Conservation (phyloP, 805 yeast species). For the Millerozyma miso region DNA sequence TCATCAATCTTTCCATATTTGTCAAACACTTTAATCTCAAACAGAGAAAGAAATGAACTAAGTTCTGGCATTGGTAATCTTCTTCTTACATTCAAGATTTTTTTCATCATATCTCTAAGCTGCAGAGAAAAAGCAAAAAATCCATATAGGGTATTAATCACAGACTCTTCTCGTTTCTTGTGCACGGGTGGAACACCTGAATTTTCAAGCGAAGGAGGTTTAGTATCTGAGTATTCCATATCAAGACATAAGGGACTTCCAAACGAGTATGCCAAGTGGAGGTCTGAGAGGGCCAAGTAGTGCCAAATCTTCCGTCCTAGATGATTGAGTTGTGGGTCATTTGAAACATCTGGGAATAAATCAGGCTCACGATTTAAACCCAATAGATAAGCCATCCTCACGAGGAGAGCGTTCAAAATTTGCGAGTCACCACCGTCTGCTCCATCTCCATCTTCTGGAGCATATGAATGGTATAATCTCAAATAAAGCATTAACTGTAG, state of each 20-base stretch:
- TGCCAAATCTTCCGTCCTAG: constrained; percentile 61
- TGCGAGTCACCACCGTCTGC: constrained; percentile 38
- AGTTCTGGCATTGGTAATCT: constrained; percentile 36
- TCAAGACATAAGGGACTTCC: constrained; percentile 45
- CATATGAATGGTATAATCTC: constrained; percentile 28
- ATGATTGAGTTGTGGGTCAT: constrained; percentile 31
- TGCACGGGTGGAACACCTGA: constrained; percentile 36
- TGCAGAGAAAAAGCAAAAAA: constrained; percentile 25
- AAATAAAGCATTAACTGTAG: constrained; percentile 28
- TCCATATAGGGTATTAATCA: constrained; percentile 26
- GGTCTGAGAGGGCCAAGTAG: constrained; percentile 43
- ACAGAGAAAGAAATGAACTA: constrained; percentile 24
- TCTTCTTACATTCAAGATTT: constrained; percentile 38
- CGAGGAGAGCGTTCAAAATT: constrained; percentile 20
- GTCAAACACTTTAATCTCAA: constrained; percentile 30
- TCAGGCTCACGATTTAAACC: constrained; percentile 41
- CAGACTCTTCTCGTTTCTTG: constrained; percentile 37
- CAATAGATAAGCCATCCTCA: constrained; percentile 36
- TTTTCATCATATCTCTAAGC: constrained; percentile 29
- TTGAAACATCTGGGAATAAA: constrained; percentile 18
- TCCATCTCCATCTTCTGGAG: constrained; percentile 41
- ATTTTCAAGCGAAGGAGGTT: constrained; percentile 39
- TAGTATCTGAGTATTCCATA: constrained; percentile 46
- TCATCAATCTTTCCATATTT: constrained; percentile 25
- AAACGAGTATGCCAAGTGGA: constrained; percentile 39